Conservation (phyloP, 2,329 filamentous ascomycete genomes). For the Fusarium dimerum region DNA sequence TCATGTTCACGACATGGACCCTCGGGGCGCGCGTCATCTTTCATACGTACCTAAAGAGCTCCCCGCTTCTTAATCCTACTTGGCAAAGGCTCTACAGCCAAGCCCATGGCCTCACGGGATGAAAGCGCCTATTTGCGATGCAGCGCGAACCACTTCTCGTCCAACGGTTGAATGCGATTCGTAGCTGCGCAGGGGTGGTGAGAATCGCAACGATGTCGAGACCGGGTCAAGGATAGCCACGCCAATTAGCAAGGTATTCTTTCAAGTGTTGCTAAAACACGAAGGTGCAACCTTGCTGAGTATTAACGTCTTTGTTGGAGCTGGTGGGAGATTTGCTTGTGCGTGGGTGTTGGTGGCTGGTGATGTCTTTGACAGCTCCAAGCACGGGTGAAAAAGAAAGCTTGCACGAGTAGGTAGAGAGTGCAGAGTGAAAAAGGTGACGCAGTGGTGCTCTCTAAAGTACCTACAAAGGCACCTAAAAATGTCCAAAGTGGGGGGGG, state of each 20-base stretch:
- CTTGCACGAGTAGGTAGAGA: constrained; percentile 13
- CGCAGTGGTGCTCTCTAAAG: neutral
- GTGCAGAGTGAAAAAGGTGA: too few relatives aligned
- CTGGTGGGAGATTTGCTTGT: neutral
- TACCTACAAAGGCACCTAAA: neutral
- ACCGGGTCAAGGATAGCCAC: neutral
- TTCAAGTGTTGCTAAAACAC: neutral
- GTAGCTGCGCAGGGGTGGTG: neutral
- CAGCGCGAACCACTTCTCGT: neutral
- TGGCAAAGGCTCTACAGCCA: constrained; percentile 28
- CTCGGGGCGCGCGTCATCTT: neutral
- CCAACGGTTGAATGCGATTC: neutral
- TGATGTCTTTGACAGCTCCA: constrained; percentile 15
- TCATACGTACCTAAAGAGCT: constrained; percentile 30
- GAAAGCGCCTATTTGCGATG: constrained; percentile 15
- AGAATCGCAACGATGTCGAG: neutral
- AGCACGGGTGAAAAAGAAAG: constrained; percentile 6
- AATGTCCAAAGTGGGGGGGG: too few relatives aligned
- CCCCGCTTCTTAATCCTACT: constrained; percentile 34
- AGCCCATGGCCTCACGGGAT: constrained; percentile 38
- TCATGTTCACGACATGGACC: constrained; percentile 7
- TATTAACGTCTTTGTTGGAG: neutral
- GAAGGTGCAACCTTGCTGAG: neutral
- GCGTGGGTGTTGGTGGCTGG: constrained; percentile 7
- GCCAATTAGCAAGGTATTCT: neutral